Base-by-base conservation (phyloP, 192 early-diverging fungal species). In the Linnemannia elongata region DNA sequence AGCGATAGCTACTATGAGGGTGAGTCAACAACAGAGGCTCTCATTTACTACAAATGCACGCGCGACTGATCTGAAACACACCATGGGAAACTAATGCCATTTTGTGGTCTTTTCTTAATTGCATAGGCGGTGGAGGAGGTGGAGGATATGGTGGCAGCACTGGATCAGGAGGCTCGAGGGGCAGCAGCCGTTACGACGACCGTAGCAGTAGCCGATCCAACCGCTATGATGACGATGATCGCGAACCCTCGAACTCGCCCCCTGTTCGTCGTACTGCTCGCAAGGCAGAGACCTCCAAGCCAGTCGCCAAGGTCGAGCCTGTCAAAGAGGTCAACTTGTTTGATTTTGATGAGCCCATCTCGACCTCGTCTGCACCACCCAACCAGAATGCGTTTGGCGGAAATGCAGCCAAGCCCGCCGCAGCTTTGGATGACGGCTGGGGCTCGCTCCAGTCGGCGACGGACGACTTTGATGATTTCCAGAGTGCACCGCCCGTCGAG, bases 401-500 rank as follows among this genome's bases (percentile, higher is more conserved):
- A 35, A 57, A 36, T n/a, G 33, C 73, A 15, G 69, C 68, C 36
- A 85, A 83, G 66, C 76, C 72, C 27, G 60, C 60, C 12, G 60
- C 60, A 30, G 60, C 30, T 30, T 69, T 68, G 54, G 82, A 84
- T 47, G 82, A 83, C 33, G 82, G 75, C 72, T 75, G 72, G 86
- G 66, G 74, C 41, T 63, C 33, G 15, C 84, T 66, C 8, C 80
- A 81, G 30, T 81, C 76, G 4, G 82, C 76, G 35, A 85, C 89
- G 75, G 93, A 94, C 49, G 93, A 95, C 75, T 94, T 95, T 78
- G 91, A 92, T 74, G 92, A 93, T 75, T 95, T 95, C 72, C 94
- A 95, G 72, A 92, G 90, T 49, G 90, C 93, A 18, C 88, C 90
- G 60, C 77, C 88, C 38, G 75, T 84, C 35, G 80, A 82, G 15